phyloP scores from a whole-genome alignment of 176 grass and related monocot species.

The Zea luxurians region DNA sequence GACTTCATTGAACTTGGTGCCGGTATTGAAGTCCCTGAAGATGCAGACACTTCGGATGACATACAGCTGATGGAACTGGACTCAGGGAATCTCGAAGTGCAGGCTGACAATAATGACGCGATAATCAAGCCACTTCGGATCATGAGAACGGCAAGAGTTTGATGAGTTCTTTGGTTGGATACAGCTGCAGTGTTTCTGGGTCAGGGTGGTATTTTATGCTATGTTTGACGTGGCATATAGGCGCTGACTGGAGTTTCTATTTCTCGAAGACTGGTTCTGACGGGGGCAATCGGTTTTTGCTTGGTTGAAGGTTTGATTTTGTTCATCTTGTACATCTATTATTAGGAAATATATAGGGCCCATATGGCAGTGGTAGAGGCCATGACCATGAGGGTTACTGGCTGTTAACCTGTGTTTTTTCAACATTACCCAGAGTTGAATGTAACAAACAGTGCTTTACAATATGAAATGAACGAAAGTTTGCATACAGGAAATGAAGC shows the following conservation, averaged over 20 bases:
- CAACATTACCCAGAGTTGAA: constrained; percentile 24
- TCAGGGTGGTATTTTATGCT: background rate
- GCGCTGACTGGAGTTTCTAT: constrained; percentile 4
- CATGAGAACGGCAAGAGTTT: constrained; percentile 61
- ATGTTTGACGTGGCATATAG: background rate
- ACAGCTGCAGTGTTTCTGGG: background rate
- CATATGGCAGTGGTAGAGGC: constrained; percentile 25
- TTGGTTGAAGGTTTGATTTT: constrained; percentile 16
- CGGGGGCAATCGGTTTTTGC: background rate
- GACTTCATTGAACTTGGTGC: constrained; percentile 57
- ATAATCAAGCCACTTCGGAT: constrained; percentile 79
- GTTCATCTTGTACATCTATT: constrained; percentile 31
- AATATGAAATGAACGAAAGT: background rate
- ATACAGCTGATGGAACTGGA: constrained; percentile 41
- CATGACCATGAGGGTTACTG: background rate
- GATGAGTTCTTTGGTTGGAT: constrained; percentile 19
- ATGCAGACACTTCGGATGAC: constrained; percentile 3
- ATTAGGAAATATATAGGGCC: constrained; percentile 29
- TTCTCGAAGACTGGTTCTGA: background rate
- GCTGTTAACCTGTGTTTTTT: constrained; percentile 28
- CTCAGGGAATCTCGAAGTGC: constrained; percentile 24
- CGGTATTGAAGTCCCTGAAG: constrained; percentile 8
- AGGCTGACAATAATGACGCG: constrained; percentile 64
- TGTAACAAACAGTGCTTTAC: constrained; percentile 35
- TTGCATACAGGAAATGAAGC: constrained; percentile 29